Evolutionary conservation across 805 yeast species (phyloP).

Genomic region (Metschnikowia chrysomelidarum): DNA sequence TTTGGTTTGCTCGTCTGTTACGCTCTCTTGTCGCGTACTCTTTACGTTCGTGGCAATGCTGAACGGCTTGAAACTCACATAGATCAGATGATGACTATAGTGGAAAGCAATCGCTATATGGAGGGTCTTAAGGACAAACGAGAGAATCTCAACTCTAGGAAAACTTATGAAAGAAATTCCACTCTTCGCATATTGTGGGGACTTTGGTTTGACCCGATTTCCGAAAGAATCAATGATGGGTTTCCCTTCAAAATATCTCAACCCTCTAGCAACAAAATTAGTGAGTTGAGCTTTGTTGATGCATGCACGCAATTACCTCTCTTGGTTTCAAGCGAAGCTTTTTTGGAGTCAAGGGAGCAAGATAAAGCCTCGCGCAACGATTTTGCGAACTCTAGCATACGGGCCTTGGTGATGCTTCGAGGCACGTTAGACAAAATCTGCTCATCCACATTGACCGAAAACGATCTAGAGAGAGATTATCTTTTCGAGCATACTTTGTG

Average conservation of each 20-base stretch:
- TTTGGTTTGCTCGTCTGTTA: constrained; percentile 26
- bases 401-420: constrained; percentile 15
- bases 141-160: constrained; percentile 15
- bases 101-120: constrained; percentile 20
- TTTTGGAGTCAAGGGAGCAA: constrained; percentile 4
- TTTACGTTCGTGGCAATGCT: constrained; percentile 12
- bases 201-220: constrained; percentile 18
- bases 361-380: constrained; percentile 5
- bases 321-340: constrained; percentile 18
- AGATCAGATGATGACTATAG: constrained; percentile 21
- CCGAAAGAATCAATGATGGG: constrained; percentile 21
- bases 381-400: constrained; percentile 13
- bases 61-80: constrained; percentile 15
- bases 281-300: constrained; percentile 12
- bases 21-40: constrained; percentile 19
- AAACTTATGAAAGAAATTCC: constrained; percentile 24
- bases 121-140: constrained; percentile 13
- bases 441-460: constrained; percentile 8
- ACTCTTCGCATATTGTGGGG: constrained; percentile 26
- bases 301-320: constrained; percentile 17
- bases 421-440: constrained; percentile 14
- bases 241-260: constrained; percentile 20
- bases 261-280: constrained; percentile 5
- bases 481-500: constrained; percentile 10
- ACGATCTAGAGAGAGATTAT: constrained; percentile 3